Evolutionary conservation across 129 eudicot genomes (phyloP), one percentile per base, ranked within the genome.

Genomic region (Artemisia argyi): DNA sequence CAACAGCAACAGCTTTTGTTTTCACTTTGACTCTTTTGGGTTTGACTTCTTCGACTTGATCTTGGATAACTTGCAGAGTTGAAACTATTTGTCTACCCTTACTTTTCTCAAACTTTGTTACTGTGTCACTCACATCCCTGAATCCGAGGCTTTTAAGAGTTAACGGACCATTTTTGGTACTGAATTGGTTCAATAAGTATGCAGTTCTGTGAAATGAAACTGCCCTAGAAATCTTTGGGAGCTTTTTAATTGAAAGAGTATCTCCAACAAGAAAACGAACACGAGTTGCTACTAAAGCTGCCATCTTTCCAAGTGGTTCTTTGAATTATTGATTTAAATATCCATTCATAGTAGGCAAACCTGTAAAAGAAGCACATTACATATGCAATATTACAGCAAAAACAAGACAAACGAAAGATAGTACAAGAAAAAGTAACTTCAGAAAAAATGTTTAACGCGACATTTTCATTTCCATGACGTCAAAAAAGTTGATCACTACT

Each of bases 81-180:
- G 95, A 71, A 75, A 75, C 73, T 56, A 66, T 76, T 17, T 57
- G 78, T 71, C 61, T 76, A 49, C 82, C 77, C 56, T 78, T 77
- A 77, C 76, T 67, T 65, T 70, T 74, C 67, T 80, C 85, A 50
- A 60, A 75, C 49, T 51, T 83, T 47, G 73, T 68, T 18, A 44
- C 24, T 20, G 87, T 72, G 69, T 64, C 73, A 49, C 54, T 47
- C 68, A 73, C 78, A 16, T 76, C 56, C 74, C 76, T 82, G 58
- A 87, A 87, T 50, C 96, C 98, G 6, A 92, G 82, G 72, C 90
- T 85, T 74, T 77, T 69, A 20, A 93, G 80, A 11, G 97, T 85
- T 63, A 90, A 83, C 7, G 92, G 87, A 42, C 83, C 87, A 55
- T 72, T 77, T 61, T 71, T 65, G 52, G 56, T 76, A 71, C 74